Percentiles rank a stretch among this genome's conserved stretches.
Conservation (phyloP, 2,329 filamentous ascomycete species). For the Nemania sp. region DNA sequence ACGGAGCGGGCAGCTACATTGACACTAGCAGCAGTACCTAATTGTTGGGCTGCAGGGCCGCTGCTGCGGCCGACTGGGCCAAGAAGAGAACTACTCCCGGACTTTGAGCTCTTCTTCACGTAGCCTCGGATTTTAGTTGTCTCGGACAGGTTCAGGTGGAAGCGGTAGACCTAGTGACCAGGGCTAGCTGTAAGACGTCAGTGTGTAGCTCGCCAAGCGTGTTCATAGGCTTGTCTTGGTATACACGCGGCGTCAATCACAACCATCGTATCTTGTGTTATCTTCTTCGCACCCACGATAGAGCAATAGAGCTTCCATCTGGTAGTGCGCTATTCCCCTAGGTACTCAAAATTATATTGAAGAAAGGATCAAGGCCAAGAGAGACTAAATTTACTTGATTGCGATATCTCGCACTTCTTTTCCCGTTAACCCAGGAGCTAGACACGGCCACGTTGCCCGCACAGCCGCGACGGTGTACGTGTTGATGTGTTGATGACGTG, state of each 20-base stretch:
- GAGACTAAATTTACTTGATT: constrained; percentile 59
- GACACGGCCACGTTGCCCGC: constrained; percentile 58
- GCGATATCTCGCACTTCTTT: constrained; percentile 60
- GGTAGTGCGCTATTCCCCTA: constrained; percentile 58
- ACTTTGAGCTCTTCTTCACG: constrained; percentile 58
- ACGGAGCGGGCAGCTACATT: constrained; percentile 63
- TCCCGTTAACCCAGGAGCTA: constrained; percentile 62
- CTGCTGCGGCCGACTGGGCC: constrained; percentile 61
- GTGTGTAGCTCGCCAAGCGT: neutral
- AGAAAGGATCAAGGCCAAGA: constrained; percentile 61
- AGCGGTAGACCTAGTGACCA: neutral
- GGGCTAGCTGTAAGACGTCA: constrained; percentile 25
- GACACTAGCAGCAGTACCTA: constrained; percentile 62
- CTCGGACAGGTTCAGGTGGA: neutral
- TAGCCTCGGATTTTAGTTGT: constrained; percentile 27
- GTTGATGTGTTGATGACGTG: constrained; percentile 60
- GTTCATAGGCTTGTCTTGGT: constrained; percentile 9
- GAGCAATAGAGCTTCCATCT: constrained; percentile 57
- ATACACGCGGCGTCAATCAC: constrained; percentile 62
- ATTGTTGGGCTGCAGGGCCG: constrained; percentile 54
- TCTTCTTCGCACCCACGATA: constrained; percentile 53
- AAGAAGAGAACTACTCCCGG: constrained; percentile 62
- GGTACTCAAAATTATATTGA: constrained; percentile 68
- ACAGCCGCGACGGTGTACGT: constrained; percentile 66
- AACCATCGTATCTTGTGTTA: constrained; percentile 60